Conservation (phyloP, 768 basidiomycete species). For the Podaxis sp. region DNA sequence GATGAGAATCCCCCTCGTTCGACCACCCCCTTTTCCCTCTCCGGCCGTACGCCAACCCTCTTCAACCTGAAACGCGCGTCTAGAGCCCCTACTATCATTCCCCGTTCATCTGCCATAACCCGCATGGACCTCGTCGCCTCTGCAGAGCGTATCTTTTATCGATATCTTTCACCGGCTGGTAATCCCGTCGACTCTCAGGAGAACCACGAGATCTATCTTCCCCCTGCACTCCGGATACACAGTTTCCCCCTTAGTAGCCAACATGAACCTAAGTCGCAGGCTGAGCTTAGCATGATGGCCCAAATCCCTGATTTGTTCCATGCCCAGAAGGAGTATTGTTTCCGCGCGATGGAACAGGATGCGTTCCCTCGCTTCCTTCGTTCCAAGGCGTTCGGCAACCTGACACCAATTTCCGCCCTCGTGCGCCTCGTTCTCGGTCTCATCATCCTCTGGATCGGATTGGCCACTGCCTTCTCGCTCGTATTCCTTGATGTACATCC, state of each 20-base stretch:
- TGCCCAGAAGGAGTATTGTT: conserved; percentile 95
- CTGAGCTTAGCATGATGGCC: conserved; percentile 76
- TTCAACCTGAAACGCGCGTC: conserved; percentile 78
- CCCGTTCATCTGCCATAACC: conserved; percentile 86
- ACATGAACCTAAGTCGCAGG: conserved; percentile 67
- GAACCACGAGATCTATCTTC: conserved; percentile 98
- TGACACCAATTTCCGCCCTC: conserved; percentile 88
- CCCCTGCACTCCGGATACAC: conserved; percentile 88
- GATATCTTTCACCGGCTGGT: conserved; percentile 86
- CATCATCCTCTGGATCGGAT: conserved; percentile 91
- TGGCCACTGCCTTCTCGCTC: conserved; percentile 86
- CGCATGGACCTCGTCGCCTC: conserved; percentile 88
- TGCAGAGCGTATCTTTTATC: conserved; percentile 94
- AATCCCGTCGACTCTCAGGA: conserved; percentile 76
- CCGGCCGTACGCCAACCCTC: conserved; percentile 72
- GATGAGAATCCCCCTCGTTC: conserved; percentile 55
- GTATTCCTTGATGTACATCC: conserved; percentile 94
- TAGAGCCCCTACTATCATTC: conserved; percentile 92
- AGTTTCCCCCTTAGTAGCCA: conserved; percentile 81
- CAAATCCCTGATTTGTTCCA: conserved; percentile 97
- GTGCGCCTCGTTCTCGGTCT: conserved; percentile 85
- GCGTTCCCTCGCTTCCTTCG: conserved; percentile 93
- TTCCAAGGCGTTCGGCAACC: conserved; percentile 96
- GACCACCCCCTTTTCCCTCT: conserved; percentile 77
- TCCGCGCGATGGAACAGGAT: conserved; percentile 94